Conservation (phyloP, 225 moss, liverwort and hornwort genomes). For the Pseudoscleropodium purum region DNA sequence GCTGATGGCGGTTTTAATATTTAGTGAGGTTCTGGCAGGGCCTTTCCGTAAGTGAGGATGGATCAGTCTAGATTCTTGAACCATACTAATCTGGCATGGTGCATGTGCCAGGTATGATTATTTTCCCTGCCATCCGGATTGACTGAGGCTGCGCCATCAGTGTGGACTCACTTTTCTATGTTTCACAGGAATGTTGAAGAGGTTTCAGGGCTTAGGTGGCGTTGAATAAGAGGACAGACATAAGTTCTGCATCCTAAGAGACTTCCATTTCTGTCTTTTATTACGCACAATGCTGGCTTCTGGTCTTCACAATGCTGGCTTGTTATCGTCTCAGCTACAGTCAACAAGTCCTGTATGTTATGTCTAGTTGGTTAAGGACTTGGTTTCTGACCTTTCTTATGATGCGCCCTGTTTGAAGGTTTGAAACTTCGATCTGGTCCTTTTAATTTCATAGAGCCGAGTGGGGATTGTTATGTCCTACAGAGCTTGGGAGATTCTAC, state of each 20-base stretch:
- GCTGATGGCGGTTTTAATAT: slow-evolving; percentile 1
- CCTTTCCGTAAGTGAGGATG: slow-evolving; percentile 23
- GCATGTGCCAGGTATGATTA: slow-evolving; percentile 86
- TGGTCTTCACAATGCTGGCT: not conserved
- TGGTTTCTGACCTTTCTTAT: not conserved
- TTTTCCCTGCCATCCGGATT: slow-evolving; percentile 82
- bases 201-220: slow-evolving; percentile 32
- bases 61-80: slow-evolving; percentile 11
- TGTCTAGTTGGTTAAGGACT: not conserved
- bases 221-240: slow-evolving; percentile 22
- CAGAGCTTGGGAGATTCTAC: not conserved
- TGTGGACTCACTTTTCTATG: slow-evolving; percentile 96
- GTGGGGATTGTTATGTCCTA: not conserved
- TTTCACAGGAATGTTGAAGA: slow-evolving; percentile 77
- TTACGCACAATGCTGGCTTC: not conserved
- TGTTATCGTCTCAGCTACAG: not conserved
- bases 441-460: not conserved
- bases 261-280: not conserved
- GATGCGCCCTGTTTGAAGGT: not conserved
- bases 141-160: slow-evolving; percentile 89
- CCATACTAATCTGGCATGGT: slow-evolving; percentile 82
- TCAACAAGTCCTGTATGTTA: not conserved
- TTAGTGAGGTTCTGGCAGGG: slow-evolving; percentile 19
- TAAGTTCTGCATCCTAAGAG: slow-evolving; percentile 17
- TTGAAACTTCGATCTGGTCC: not conserved